Percentiles rank a stretch among this genome's conserved stretches.
Conservation (phyloP, 192 early-diverging fungal genomes). For the Kickxella alabastrina region DNA sequence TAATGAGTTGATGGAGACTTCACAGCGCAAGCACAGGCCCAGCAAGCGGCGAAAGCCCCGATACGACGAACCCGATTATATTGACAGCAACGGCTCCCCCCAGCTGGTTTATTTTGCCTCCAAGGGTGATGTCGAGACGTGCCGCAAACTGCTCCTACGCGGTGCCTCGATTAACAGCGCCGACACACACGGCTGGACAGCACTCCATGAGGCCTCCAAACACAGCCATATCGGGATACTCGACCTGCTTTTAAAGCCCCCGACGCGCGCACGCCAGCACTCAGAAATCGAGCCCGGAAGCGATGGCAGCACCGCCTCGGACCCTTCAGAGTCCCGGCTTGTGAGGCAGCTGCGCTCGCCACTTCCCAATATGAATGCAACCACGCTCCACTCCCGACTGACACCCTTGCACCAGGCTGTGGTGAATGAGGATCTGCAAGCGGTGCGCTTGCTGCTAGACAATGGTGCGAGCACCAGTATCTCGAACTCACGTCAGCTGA, state of each 20-base stretch:
- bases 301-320: constrained; percentile 8
- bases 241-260: constrained; percentile 32
- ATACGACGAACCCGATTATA: constrained; percentile 31
- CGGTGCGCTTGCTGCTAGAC: constrained; percentile 32
- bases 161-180: constrained; percentile 28
- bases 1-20: background rate
- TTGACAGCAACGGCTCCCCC: constrained; percentile 25
- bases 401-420: constrained; percentile 46
- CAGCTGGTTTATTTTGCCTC: constrained; percentile 47
- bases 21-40: constrained; percentile 11
- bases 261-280: constrained; percentile 10
- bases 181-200: constrained; percentile 35
- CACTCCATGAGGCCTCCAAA: constrained; percentile 39
- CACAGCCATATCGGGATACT: constrained; percentile 24
- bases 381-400: constrained; percentile 15
- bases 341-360: constrained; percentile 33
- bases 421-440: constrained; percentile 16
- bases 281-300: background rate
- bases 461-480: constrained; percentile 28
- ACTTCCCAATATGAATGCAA: constrained; percentile 35
- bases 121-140: constrained; percentile 26
- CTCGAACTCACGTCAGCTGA: constrained; percentile 34
- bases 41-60: constrained; percentile 28
- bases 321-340: constrained; percentile 11
- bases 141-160: constrained; percentile 36